phyloP scores from a whole-genome alignment of 2,329 filamentous ascomycete genomes.

The Domatiomyces catenatus region DNA sequence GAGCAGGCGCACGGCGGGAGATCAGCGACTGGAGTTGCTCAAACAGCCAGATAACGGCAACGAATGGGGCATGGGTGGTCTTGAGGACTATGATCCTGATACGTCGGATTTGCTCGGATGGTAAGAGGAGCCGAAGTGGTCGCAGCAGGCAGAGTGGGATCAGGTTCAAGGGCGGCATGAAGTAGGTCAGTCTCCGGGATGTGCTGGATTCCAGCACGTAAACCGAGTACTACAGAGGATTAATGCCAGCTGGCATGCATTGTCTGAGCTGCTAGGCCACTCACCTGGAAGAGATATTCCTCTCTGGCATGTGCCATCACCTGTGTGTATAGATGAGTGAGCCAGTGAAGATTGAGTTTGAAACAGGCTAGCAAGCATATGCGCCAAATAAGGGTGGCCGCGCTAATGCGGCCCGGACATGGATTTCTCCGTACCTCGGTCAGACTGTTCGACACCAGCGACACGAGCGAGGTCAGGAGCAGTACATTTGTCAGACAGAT shows the following conservation, averaged over 20 bases:
- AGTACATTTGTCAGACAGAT: slow-evolving; percentile 46
- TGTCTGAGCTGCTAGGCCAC: slow-evolving; percentile 11
- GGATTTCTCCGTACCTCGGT: slow-evolving; percentile 33
- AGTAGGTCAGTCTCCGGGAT: slow-evolving; percentile 31
- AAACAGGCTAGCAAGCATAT: not conserved
- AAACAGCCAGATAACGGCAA: slow-evolving; percentile 42
- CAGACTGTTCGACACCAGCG: slow-evolving; percentile 42
- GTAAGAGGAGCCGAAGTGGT: slow-evolving; percentile 41
- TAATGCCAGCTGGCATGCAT: not conserved
- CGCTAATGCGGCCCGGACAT: slow-evolving; percentile 5
- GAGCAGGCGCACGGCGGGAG: slow-evolving; percentile 7
- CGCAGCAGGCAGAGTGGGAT: slow-evolving; percentile 41
- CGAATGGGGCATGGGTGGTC: slow-evolving; percentile 42
- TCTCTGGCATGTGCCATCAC: slow-evolving; percentile 46
- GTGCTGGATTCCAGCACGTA: slow-evolving; percentile 33
- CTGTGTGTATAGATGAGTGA: not conserved
- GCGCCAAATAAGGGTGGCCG: slow-evolving; percentile 4
- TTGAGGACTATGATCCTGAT: slow-evolving; percentile 44
- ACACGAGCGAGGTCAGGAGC: slow-evolving; percentile 44
- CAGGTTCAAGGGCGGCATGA: slow-evolving; percentile 39
- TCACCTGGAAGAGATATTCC: slow-evolving; percentile 45
- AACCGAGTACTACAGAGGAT: slow-evolving; percentile 24
- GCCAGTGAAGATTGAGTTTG: not conserved
- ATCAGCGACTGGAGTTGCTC: slow-evolving; percentile 25
- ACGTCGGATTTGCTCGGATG: slow-evolving; percentile 38